These are phyloP conservation scores for Raphanus raphanistrum DNA, from an alignment of 345 rosid species.

Conservation along the genomic window DNA sequence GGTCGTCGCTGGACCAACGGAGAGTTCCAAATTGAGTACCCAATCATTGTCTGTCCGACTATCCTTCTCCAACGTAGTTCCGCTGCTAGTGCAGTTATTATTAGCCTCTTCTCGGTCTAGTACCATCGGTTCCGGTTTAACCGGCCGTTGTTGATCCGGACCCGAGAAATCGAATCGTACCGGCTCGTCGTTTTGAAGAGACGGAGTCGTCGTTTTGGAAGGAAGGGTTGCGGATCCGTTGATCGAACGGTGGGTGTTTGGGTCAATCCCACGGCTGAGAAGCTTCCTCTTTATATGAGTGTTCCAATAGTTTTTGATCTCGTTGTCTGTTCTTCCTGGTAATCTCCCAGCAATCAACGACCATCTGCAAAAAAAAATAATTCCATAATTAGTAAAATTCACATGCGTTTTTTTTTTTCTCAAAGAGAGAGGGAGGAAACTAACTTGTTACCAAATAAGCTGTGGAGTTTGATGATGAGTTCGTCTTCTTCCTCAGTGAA, in stretches of 20 bases:
- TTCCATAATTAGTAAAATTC: background rate
- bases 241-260: slow-evolving; percentile 63
- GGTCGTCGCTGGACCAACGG: slow-evolving; percentile 32
- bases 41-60: slow-evolving; percentile 18
- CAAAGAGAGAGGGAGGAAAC: slow-evolving; percentile 11
- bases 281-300: slow-evolving; percentile 86
- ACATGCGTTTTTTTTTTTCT: background rate
- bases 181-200: slow-evolving; percentile 15
- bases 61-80: slow-evolving; percentile 37
- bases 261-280: slow-evolving; percentile 68
- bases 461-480: slow-evolving; percentile 74
- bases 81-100: slow-evolving; percentile 28
- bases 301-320: slow-evolving; percentile 89
- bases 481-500: slow-evolving; percentile 78
- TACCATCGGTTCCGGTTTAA: slow-evolving; percentile 33
- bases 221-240: slow-evolving; percentile 30
- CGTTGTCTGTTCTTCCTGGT: slow-evolving; percentile 88
- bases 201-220: slow-evolving; percentile 10
- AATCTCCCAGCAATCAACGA: slow-evolving; percentile 76
- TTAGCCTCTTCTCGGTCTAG: slow-evolving; percentile 17
- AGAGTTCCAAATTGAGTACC: slow-evolving; percentile 35
- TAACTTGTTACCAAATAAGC: slow-evolving; percentile 81
- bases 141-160: background rate
- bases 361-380: slow-evolving; percentile 51
- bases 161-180: slow-evolving; percentile 12